phyloP scores from a whole-genome alignment of 257 asterid genomes.

The Solanum medicagineum region DNA sequence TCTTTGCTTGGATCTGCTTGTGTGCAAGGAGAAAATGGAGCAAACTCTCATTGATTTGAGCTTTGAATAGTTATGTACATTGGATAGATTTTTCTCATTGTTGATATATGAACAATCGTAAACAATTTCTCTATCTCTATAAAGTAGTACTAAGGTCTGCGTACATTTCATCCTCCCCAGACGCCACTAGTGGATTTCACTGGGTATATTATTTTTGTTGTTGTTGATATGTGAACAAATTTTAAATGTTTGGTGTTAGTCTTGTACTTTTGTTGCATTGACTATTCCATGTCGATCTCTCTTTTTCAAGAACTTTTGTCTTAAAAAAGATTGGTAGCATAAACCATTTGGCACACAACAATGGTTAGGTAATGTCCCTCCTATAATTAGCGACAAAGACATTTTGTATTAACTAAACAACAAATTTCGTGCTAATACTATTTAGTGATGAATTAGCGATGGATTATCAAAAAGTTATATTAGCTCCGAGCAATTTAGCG shows the following conservation, averaged over 20 bases:
- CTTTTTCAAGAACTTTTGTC: not conserved
- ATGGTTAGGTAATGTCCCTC: not conserved
- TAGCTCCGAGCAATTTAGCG: not conserved
- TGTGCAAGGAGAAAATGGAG: conserved; percentile 9
- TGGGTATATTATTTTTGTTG: no score
- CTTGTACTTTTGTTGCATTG: not conserved
- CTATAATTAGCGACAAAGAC: not conserved
- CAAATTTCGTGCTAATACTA: not conserved
- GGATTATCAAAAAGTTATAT: not conserved
- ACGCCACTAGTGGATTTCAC: no score
- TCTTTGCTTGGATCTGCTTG: conserved; percentile 28
- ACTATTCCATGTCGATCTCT: not conserved
- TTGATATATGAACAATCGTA: not conserved
- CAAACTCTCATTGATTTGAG: conserved; percentile 5
- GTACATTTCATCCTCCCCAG: no score
- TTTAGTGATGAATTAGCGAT: not conserved
- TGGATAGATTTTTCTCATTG: not conserved
- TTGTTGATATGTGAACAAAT: not conserved
- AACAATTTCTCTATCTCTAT: no score
- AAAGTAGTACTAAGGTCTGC: no score
- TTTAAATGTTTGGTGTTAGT: not conserved
- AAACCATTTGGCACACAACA: not conserved
- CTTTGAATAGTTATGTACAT: not conserved
- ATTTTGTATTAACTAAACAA: not conserved
- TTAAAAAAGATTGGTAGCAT: not conserved